Conservation (phyloP, 192 early-diverging fungal genomes). For the Coemansia pectinata region DNA sequence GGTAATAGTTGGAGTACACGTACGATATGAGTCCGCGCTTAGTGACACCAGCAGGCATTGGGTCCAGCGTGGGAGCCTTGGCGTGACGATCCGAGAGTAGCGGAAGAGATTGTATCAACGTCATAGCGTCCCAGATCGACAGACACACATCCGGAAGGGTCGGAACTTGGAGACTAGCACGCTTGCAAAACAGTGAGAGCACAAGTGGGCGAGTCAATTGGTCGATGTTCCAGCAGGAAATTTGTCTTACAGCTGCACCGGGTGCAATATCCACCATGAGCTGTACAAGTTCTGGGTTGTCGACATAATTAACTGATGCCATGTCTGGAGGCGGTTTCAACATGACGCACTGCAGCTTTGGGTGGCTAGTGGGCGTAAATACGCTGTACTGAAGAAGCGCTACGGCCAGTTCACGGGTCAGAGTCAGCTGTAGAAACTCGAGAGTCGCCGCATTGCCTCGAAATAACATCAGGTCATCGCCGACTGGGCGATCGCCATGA, state of each 20-base stretch:
- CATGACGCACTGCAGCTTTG: not conserved
- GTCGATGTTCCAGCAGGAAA: not conserved
- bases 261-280: not conserved
- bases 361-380: not conserved
- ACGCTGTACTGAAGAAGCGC: not conserved
- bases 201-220: too few relatives aligned
- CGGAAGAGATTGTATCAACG: not conserved
- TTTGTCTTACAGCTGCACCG: not conserved
- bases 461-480: slow-evolving; percentile 3
- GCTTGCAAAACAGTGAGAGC: not conserved
- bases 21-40: not conserved
- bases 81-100: not conserved
- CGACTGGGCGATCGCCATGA: not conserved
- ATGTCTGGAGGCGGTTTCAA: not conserved
- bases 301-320: not conserved
- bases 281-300: not conserved
- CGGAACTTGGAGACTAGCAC: not conserved
- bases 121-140: not conserved
- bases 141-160: not conserved
- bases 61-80: not conserved
- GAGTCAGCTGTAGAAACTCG: not conserved
- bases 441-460: not conserved
- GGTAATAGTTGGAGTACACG: not conserved
- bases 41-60: not conserved
- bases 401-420: not conserved